Conservation (phyloP, 177 flowering plant genomes). For the Vitis hybrid region DNA sequence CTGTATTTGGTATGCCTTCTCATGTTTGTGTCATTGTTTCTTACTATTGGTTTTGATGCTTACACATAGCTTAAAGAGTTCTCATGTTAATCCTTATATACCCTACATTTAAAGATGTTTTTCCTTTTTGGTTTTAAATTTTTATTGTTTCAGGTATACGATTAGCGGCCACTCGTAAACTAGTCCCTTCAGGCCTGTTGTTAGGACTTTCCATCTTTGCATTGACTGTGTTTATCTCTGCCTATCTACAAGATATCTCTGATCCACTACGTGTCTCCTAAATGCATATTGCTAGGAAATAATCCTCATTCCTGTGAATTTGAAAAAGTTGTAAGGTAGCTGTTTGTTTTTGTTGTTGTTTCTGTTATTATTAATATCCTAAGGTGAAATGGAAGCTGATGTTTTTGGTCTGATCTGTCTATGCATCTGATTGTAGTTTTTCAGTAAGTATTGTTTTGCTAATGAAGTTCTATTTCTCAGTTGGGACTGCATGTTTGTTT, state of each 20-base stretch:
- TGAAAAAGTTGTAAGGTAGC: too few species aligned
- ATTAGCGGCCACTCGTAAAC: conserved; percentile 42
- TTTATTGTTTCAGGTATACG: conserved; percentile 34
- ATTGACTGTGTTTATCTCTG: conserved; percentile 32
- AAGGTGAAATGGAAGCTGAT: too few species aligned
- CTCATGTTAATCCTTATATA: neutral
- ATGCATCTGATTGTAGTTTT: too few species aligned
- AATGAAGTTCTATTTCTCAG: too few species aligned
- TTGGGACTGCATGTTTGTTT: too few species aligned
- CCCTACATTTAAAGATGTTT: neutral
- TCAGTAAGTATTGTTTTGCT: too few species aligned
- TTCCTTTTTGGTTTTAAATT: neutral
- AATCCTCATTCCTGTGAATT: too few species aligned
- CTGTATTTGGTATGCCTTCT: conserved; percentile 42
- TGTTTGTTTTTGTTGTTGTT: too few species aligned
- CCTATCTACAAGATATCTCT: conserved; percentile 23
- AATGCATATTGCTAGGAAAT: too few species aligned
- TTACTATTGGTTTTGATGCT: neutral
- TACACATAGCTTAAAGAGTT: neutral
- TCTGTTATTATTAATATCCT: too few species aligned
- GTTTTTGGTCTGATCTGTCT: too few species aligned
- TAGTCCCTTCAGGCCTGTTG: conserved; percentile 36
- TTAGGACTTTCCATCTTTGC: conserved; percentile 38
- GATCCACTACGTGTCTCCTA: neutral
- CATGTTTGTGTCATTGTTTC: neutral